Evolutionary conservation across 352 stramenopile species (phyloP).

Genomic region (Pythium insidiosum): DNA sequence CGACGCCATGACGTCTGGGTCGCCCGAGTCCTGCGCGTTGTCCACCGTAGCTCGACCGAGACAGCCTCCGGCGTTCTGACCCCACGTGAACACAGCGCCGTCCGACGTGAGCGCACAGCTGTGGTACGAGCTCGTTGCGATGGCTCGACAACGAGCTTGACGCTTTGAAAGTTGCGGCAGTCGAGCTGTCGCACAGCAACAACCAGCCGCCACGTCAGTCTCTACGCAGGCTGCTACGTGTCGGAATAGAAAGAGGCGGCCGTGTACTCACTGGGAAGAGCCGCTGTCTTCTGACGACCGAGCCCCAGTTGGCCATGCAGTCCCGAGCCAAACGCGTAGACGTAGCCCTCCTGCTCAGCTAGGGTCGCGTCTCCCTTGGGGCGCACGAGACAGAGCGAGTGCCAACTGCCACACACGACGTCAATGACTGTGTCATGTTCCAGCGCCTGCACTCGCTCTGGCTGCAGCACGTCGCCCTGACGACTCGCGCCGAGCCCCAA

Average conservation of each 20-base stretch:
- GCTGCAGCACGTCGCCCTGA: conserved; percentile 31
- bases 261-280: conserved; percentile 55
- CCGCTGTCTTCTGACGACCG: conserved; percentile 55
- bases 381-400: conserved; percentile 56
- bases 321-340: conserved; percentile 59
- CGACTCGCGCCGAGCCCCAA: conserved; percentile 73
- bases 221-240: no score
- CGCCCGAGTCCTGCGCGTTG: conserved; percentile 18
- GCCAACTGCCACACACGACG: conserved; percentile 54
- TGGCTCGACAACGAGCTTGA: no score
- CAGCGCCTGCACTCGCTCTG: conserved; percentile 38
- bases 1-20: conserved; percentile 37
- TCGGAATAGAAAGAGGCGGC: no score
- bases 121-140: conserved; percentile 52
- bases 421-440: conserved; percentile 46
- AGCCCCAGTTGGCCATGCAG: conserved; percentile 69
- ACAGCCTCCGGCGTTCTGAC: conserved; percentile 42
- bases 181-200: no score
- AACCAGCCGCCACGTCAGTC: no score
- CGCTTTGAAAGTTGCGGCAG: conserved; percentile 39
- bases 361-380: neutral
- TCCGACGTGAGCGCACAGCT: conserved; percentile 41
- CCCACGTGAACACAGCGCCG: conserved; percentile 68
- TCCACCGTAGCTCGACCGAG: conserved; percentile 30
- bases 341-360: conserved; percentile 24